phyloP scores from a whole-genome alignment of 768 basidiomycete genomes.

The Auricularia sp. region DNA sequence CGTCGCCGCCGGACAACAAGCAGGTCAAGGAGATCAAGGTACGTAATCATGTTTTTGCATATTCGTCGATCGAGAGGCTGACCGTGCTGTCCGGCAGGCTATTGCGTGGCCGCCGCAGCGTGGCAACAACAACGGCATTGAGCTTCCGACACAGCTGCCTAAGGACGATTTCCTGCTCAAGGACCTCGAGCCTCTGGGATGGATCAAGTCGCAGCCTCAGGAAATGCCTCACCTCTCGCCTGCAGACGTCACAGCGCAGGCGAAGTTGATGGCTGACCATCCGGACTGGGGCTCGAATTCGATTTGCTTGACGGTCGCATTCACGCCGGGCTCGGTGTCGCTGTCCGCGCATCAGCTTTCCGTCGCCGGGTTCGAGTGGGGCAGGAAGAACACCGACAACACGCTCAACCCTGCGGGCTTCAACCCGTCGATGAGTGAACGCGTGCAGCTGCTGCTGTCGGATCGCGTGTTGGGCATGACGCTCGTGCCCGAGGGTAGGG shows the following conservation, averaged over 20 bases:
- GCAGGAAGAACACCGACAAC: slow-evolving; percentile 82
- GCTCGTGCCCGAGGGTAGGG: slow-evolving; percentile 82
- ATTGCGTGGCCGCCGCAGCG: slow-evolving; percentile 97
- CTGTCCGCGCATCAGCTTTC: slow-evolving; percentile 85
- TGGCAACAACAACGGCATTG: slow-evolving; percentile 89
- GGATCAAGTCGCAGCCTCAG: slow-evolving; percentile 93
- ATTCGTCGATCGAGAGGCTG: neutral
- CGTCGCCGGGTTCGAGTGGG: slow-evolving; percentile 95
- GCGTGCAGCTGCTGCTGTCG: slow-evolving; percentile 78
- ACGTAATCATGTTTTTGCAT: slow-evolving; percentile 6
- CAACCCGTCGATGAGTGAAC: slow-evolving; percentile 98
- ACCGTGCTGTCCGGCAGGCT: slow-evolving; percentile 34
- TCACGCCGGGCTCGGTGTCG: slow-evolving; percentile 96
- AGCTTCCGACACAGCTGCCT: slow-evolving; percentile 81
- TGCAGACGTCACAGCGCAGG: slow-evolving; percentile 86
- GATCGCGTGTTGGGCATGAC: slow-evolving; percentile 96
- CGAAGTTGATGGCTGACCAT: slow-evolving; percentile 94
- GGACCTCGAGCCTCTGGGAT: slow-evolving; percentile 89
- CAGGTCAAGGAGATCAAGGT: slow-evolving; percentile 98
- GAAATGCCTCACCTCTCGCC: slow-evolving; percentile 91
- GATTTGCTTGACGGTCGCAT: slow-evolving; percentile 88
- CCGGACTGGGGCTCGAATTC: slow-evolving; percentile 90
- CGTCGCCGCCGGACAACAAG: slow-evolving; percentile 88
- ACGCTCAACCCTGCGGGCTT: slow-evolving; percentile 83
- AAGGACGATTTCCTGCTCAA: slow-evolving; percentile 92